A percentile compares a stretch with the other conserved stretches of the same genome.
phyloP scores from a whole-genome alignment of 176 grass and related monocot genomes.

The Oryza glumipatula region DNA sequence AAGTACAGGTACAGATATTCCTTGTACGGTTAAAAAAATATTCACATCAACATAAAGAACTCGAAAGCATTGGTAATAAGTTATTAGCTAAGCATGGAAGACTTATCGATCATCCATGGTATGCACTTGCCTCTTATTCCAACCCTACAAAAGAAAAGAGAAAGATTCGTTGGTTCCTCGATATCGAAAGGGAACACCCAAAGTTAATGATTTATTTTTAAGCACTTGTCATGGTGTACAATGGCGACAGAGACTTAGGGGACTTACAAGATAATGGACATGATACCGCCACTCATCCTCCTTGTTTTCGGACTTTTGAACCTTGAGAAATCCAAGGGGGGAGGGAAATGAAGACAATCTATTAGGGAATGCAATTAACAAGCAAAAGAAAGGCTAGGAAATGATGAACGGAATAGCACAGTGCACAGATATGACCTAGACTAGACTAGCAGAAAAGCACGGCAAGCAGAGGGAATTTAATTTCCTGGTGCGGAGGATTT shows the following conservation, averaged over 20 bases:
- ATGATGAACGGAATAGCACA: not conserved
- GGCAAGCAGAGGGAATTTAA: no score
- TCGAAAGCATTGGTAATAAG: not conserved
- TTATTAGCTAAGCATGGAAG: not conserved
- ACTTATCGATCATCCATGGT: conserved; percentile 42
- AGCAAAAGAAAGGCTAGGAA: not conserved
- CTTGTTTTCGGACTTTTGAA: conserved; percentile 80
- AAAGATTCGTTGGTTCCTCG: not conserved
- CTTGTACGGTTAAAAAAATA: not conserved
- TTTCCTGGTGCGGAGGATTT: no score
- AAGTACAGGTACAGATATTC: not conserved
- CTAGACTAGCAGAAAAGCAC: not conserved
- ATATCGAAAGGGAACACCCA: not conserved
- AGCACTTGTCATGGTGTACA: conserved; percentile 11
- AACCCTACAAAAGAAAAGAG: conserved; percentile 74
- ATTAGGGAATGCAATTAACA: conserved; percentile 40
- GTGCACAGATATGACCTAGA: not conserved
- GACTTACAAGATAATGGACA: conserved; percentile 91
- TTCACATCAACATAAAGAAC: conserved; percentile 2
- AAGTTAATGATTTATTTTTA: conserved; percentile 2
- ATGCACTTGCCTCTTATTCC: conserved; percentile 96
- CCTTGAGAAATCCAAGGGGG: conserved; percentile 45
- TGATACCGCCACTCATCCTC: conserved; percentile 82
- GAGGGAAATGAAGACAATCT: not conserved
- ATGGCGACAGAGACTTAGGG: not conserved